Evolutionary conservation across 176 grass and related monocot species (phyloP), one percentile per base, ranked within the genome.

Genomic region (Otatea glauca): DNA sequence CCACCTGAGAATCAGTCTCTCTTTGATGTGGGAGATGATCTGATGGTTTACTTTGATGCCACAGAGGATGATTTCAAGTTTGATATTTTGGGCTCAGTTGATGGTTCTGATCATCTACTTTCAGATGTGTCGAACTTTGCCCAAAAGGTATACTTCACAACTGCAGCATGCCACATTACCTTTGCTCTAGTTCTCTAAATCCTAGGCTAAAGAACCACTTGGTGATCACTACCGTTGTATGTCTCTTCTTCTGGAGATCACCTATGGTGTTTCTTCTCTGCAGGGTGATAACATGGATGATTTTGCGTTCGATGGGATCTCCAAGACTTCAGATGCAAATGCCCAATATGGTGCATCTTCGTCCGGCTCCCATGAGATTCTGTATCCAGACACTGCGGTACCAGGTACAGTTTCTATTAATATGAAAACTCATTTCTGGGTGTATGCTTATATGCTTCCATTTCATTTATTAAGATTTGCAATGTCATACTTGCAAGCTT

Each of bases 31-130:
- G 87, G 68, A 72, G 89, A 93, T 76, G 89, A 92, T 74, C 20
- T 92, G 54, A 80, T 93, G 87, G 85, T 72, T 48, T 90, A 81
- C 76, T 98, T 98, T 25, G 80, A 95, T 77, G 76, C 92, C 27
- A 67, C 89, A 1, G 96, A 95, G 14, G 70, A 82, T 41, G 81
- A 92, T 89, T 85, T 92, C 42, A 83, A 90, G 39, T 82, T 82
- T 70, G 81, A 95, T 82, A 74, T 86, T 77, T 38, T 49, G 7
- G 79, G 65, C 64, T 72, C 75, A 70, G 15, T 9, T 25, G 77
- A 87, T 47, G 82, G 44, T 12, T 53, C 69, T 44, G 65, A 62
- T 65, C 62, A 82, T 70, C 78, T 68, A 67, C 32, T 66, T 83
- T 55, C 73, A 55, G 88, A 88, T 9, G 53, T 65, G 70, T 18